Percentiles rank a stretch among this genome's conserved stretches.
Evolutionary conservation across 2,329 filamentous ascomycete species (phyloP).

Genomic region (Salinomyces thailandicus): DNA sequence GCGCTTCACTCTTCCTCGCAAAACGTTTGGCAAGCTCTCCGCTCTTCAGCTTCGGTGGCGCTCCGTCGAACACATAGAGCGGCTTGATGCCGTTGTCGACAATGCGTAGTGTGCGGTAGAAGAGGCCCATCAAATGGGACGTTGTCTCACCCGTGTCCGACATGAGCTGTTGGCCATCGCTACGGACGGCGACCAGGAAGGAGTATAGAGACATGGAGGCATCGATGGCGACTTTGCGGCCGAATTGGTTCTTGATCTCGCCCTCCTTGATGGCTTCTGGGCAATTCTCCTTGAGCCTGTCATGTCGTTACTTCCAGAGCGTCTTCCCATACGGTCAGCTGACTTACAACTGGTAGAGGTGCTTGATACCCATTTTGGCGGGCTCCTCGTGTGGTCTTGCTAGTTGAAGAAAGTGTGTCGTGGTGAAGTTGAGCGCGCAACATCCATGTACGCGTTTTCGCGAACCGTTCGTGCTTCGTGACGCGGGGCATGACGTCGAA

Average conservation of each 20-base stretch:
- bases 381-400: too few species aligned
- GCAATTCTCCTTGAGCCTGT: conserved; percentile 50
- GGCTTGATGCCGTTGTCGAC: conserved; percentile 99
- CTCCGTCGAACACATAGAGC: conserved; percentile 94
- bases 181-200: conserved; percentile 94
- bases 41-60: conserved; percentile 92
- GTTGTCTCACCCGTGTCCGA: conserved; percentile 93
- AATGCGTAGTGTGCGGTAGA: conserved; percentile 96
- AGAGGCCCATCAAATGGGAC: conserved; percentile 98
- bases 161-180: conserved; percentile 91
- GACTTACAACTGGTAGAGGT: conserved; percentile 1
- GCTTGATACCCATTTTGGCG: conserved; percentile 11
- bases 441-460: too few species aligned
- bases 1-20: conserved; percentile 86
- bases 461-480: too few species aligned
- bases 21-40: conserved; percentile 94
- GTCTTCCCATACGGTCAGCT: too few species aligned
- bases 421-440: too few species aligned
- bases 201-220: conserved; percentile 96
- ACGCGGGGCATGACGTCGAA: too few species aligned
- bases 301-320: neutral
- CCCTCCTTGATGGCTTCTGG: conserved; percentile 93
- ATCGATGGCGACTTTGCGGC: conserved; percentile 63
- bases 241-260: conserved; percentile 98
- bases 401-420: too few species aligned